phyloP scores from a whole-genome alignment of 495 filamentous ascomycete species.

The Podospora pseudoanserina region DNA sequence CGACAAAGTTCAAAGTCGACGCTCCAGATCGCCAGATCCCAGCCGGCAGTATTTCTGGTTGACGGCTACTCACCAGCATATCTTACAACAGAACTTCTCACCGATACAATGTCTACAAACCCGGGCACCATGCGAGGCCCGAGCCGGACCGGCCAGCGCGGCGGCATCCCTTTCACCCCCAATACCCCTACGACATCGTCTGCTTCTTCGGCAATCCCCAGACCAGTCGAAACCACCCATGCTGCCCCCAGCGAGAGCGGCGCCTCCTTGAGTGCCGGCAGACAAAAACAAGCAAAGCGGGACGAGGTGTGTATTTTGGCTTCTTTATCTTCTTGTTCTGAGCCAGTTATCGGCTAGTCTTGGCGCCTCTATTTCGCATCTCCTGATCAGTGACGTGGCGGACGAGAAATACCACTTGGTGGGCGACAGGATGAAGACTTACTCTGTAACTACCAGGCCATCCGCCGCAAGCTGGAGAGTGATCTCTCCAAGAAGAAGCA shows the following conservation, averaged over 20 bases:
- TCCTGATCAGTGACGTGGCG: constrained; percentile 17
- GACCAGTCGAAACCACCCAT: constrained; percentile 66
- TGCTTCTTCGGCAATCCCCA: constrained; percentile 68
- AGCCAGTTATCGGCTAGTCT: background rate
- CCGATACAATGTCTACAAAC: constrained; percentile 33
- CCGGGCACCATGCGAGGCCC: constrained; percentile 56
- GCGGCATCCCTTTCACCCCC: constrained; percentile 64
- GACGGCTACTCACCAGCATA: background rate
- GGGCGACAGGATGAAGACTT: constrained; percentile 26
- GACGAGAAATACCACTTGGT: background rate
- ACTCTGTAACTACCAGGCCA: constrained; percentile 58
- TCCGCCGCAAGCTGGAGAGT: constrained; percentile 91
- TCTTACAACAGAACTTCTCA: background rate
- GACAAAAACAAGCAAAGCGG: constrained; percentile 91
- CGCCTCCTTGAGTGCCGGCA: constrained; percentile 75
- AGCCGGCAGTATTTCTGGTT: background rate
- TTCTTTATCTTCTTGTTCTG: background rate
- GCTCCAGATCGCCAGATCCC: background rate
- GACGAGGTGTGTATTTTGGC: constrained; percentile 71
- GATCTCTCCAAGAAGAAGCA: constrained; percentile 98
- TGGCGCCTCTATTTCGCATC: constrained; percentile 3
- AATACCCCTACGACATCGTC: constrained; percentile 42
- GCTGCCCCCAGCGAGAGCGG: constrained; percentile 59
- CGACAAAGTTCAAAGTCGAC: background rate
- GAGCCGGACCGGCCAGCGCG: constrained; percentile 56